Evolutionary conservation across 495 filamentous ascomycete species (phyloP), one percentile per base, ranked within the genome.

Genomic region (Baudoinia panamericana): DNA sequence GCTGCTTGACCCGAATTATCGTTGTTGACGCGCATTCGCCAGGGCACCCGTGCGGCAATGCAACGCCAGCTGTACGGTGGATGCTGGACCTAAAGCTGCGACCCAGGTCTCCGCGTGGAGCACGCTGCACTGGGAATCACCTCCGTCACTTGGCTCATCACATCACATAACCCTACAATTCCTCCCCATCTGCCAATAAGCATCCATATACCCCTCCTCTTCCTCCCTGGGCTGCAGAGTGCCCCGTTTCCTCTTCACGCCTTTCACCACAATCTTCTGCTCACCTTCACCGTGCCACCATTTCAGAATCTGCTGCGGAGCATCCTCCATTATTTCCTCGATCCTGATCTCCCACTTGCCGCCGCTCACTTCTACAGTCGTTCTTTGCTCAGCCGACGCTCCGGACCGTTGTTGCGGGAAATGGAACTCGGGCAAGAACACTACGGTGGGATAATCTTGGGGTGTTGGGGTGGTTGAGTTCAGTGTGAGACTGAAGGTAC

Each of bases 221-320:
- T 81, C 74, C 46, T 58, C 54, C 46, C 47, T 13, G 1, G 66
- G 67, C 16, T 66, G 58, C 41, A 47, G 41, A 39, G 51, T 13
- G 5, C 71, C 71, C 13, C 66, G 63, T 53, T 73, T 75, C 40
- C 70, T 68, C 56, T 78, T 73, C 11, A 86, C 63, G 0, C 90
- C 90, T 39, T 72, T 77, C 15, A 95, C 67, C 46, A 70, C 83
- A 48, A 96, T 68, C 18, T 66, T 71, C 61, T 96, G 88, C 43
- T 84, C 70, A 0, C 88, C 92, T 31, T 76, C 76, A 4, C 71
- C 76, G 61, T 96, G 85, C 84, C 83, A 93, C 90, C 90, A 97
- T 48, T 69, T 70, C 19, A 97, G 63, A 32, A 72, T 67, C 58
- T 92, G 90, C 15, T 80, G 52, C 52, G 38, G 16, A 9, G 72